phyloP scores from a whole-genome alignment of 2,329 filamentous ascomycete species.

The Nigrospora sphaerica region DNA sequence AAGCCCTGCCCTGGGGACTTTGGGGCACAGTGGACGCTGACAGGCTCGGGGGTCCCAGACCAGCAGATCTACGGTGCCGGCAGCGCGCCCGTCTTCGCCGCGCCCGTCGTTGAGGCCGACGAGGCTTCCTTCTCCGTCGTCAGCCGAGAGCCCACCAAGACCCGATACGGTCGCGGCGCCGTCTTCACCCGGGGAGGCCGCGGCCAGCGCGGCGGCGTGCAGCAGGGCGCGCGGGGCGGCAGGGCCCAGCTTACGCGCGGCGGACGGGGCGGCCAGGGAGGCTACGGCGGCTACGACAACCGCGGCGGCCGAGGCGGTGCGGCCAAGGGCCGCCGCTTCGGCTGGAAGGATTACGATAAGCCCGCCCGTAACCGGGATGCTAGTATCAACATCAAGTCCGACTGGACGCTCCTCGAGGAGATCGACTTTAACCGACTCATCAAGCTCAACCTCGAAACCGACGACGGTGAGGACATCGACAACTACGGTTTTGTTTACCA shows the following conservation, averaged over 20 bases:
- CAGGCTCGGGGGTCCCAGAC: conserved; percentile 42
- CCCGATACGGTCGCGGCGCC: conserved; percentile 81
- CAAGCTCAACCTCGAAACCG: conserved; percentile 93
- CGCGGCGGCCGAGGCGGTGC: conserved; percentile 62
- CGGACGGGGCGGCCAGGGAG: conserved; percentile 59
- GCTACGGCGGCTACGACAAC: conserved; percentile 62
- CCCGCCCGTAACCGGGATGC: conserved; percentile 92
- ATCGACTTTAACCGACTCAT: conserved; percentile 94
- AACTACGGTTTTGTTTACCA: conserved; percentile 97
- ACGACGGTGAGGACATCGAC: conserved; percentile 91
- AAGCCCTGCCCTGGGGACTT: too few relatives aligned
- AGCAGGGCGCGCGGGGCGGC: conserved; percentile 54
- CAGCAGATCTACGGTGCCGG: conserved; percentile 96
- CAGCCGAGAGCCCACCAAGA: conserved; percentile 83
- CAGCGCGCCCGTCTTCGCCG: conserved; percentile 78
- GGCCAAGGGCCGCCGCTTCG: conserved; percentile 79
- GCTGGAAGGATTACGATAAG: conserved; percentile 99
- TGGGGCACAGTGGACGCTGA: too few relatives aligned
- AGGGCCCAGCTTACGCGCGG: conserved; percentile 62
- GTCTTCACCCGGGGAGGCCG: conserved; percentile 83
- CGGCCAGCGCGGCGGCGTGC: conserved; percentile 67
- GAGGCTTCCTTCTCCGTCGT: conserved; percentile 97
- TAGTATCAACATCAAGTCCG: conserved; percentile 90
- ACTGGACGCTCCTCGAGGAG: conserved; percentile 94
- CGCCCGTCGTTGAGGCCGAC: conserved; percentile 79